Evolutionary conservation across 1,284 basidiomycete species (phyloP).

Genomic region (Sutorius eximius): DNA sequence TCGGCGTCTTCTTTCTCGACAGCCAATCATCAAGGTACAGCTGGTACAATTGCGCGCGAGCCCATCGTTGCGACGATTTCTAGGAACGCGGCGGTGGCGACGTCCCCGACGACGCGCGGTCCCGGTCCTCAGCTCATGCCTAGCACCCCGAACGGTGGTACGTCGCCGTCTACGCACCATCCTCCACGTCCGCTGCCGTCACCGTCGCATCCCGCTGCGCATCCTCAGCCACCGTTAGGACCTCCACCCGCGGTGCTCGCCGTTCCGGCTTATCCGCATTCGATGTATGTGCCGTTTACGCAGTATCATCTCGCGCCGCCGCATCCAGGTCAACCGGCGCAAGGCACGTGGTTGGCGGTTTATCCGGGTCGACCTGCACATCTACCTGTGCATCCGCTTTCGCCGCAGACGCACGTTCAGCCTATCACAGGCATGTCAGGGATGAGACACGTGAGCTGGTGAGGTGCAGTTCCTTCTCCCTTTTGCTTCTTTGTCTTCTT

Average conservation of each 20-base stretch:
- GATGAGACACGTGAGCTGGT: slow-evolving; percentile 31
- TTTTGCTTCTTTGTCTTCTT: slow-evolving; percentile 15
- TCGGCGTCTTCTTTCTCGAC: not conserved
- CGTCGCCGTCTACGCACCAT: slow-evolving; percentile 3
- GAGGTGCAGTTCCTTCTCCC: not conserved
- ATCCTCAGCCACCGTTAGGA: slow-evolving; percentile 6
- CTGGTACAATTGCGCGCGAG: not conserved
- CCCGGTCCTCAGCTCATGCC: slow-evolving; percentile 1
- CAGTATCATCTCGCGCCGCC: slow-evolving; percentile 21
- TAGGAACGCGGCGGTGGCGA: not conserved
- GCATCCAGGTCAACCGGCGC: slow-evolving; percentile 17
- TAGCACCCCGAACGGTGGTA: not conserved
- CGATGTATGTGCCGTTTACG: slow-evolving; percentile 27
- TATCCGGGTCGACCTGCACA: slow-evolving; percentile 23
- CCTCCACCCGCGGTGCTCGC: slow-evolving; percentile 16
- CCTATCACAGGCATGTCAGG: slow-evolving; percentile 25
- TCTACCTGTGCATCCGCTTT: slow-evolving; percentile 21
- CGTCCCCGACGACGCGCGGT: slow-evolving; percentile 8
- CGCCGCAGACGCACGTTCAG: slow-evolving; percentile 12
- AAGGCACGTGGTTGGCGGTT: slow-evolving; percentile 26
- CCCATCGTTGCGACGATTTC: not conserved
- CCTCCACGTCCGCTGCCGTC: slow-evolving; percentile 15
- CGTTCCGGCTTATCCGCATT: slow-evolving; percentile 20
- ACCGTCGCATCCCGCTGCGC: slow-evolving; percentile 9
- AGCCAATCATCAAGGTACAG: slow-evolving; percentile 1